phyloP scores from a whole-genome alignment of 139 green algal species.

The Chlamydomonas asymmetrica region DNA sequence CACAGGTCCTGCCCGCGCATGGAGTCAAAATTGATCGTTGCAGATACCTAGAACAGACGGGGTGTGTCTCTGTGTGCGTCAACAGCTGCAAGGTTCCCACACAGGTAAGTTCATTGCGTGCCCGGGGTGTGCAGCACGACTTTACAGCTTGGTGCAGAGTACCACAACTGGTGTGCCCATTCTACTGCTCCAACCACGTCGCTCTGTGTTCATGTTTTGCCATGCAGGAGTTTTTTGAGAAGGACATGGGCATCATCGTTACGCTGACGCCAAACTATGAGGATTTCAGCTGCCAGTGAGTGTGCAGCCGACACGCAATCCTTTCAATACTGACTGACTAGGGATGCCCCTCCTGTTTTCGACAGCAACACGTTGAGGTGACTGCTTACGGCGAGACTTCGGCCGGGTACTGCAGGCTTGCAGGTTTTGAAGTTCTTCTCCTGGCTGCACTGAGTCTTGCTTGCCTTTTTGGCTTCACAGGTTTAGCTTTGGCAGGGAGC shows the following conservation, averaged over 20 bases:
- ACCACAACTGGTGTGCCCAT: too few species aligned
- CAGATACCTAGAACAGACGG: constrained; percentile 84
- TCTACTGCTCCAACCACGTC: too few species aligned
- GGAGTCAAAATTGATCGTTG: constrained; percentile 91
- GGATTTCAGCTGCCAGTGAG: constrained; percentile 81
- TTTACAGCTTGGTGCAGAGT: not conserved
- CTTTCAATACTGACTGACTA: not conserved
- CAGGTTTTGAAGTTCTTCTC: not conserved
- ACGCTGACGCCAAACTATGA: constrained; percentile 92
- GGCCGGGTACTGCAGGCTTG: not conserved
- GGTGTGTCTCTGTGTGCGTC: constrained; percentile 82
- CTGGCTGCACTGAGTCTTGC: too few species aligned
- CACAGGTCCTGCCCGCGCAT: constrained; percentile 45
- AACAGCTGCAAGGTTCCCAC: constrained; percentile 92
- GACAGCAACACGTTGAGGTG: not conserved
- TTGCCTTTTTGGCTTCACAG: constrained; percentile 36
- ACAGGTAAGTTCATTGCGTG: constrained; percentile 64
- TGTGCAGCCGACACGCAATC: not conserved
- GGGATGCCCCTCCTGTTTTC: not conserved
- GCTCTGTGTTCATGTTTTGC: too few species aligned
- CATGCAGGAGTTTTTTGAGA: constrained; percentile 81
- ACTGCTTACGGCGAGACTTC: not conserved
- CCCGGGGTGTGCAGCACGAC: not conserved
- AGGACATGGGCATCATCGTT: constrained; percentile 87
- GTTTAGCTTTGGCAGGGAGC: constrained; percentile 77